Conservation (phyloP, 108 stramenopile species). For the Nannochloropsis oceanica region DNA sequence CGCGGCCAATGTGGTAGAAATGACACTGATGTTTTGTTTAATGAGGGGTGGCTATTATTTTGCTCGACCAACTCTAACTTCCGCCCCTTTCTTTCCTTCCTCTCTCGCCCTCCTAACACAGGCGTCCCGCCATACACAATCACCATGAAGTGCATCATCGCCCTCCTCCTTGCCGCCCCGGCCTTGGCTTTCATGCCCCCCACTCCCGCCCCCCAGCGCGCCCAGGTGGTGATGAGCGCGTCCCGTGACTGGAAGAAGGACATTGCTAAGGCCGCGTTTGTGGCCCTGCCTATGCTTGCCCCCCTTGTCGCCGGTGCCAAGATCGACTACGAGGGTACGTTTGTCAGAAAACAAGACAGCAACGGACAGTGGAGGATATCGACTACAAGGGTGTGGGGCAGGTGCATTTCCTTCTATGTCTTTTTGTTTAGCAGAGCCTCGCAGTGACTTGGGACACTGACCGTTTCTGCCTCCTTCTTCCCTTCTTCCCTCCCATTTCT, state of each 20-base stretch:
- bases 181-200: neutral
- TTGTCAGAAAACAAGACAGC: neutral
- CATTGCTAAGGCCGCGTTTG: neutral
- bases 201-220: neutral
- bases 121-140: neutral
- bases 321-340: neutral
- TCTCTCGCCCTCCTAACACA: neutral
- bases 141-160: neutral
- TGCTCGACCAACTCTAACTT: no score
- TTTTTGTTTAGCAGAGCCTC: no score
- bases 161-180: neutral
- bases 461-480: neutral
- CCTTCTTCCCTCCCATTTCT: neutral
- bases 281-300: neutral
- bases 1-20: no score
- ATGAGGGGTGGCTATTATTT: no score
- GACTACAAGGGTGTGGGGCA: neutral
- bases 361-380: neutral
- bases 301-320: neutral
- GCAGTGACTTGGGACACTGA: no score
- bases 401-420: no score
- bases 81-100: neutral
- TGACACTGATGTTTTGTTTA: no score
- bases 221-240: neutral
- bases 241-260: neutral